Percentiles rank a stretch among this genome's conserved stretches.
Evolutionary conservation across 768 basidiomycete genomes (phyloP).

Genomic region (Mycena latifolia): DNA sequence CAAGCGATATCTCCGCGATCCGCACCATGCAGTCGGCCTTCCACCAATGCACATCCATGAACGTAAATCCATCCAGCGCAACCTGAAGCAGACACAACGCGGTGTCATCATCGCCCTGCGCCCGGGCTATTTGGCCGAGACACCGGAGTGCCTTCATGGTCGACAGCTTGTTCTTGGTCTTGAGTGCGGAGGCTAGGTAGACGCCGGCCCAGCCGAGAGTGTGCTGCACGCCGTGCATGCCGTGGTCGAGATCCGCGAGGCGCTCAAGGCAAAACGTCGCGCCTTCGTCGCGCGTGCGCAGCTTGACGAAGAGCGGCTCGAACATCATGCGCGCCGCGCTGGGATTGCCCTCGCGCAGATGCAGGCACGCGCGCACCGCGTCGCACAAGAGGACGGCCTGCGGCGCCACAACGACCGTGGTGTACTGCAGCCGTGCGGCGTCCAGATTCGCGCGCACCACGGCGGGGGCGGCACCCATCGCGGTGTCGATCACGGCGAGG

Average conservation of each 20-base stretch:
- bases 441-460: too few species aligned
- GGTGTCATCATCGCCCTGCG: neutral
- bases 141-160: constrained; percentile 12
- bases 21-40: constrained; percentile 19
- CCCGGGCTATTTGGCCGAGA: constrained; percentile 4
- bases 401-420: neutral
- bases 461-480: neutral
- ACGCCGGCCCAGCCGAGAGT: constrained; percentile 2
- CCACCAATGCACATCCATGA: constrained; percentile 19
- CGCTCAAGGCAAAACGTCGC: constrained; percentile 1
- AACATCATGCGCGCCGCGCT: neutral
- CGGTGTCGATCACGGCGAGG: neutral
- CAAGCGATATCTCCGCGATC: neutral
- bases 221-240: neutral
- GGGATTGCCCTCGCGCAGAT: neutral
- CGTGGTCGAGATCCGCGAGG: constrained; percentile 1
- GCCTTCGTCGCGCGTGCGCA: neutral
- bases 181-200: neutral
- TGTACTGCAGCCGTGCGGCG: neutral
- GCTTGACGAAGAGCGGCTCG: neutral
- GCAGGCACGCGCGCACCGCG: neutral
- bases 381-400: neutral
- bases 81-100: constrained; percentile 2
- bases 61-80: constrained; percentile 11
- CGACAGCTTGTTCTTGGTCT: constrained; percentile 2